Conservation (phyloP, 306 rosid species). For the Castanopsis chinensis region DNA sequence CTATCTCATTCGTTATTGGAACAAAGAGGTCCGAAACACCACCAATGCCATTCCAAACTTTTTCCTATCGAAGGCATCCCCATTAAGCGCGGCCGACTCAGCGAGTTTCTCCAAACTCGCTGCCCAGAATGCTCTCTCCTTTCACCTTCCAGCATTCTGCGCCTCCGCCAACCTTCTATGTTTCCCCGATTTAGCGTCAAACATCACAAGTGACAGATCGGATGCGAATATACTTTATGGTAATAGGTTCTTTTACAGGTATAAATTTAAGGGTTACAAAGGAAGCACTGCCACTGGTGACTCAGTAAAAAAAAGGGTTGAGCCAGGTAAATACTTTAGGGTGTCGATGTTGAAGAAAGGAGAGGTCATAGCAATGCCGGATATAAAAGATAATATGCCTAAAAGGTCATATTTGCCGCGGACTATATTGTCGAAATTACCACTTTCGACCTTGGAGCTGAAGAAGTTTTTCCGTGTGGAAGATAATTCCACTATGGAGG, state of each 20-base stretch:
- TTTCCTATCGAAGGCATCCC: constrained; percentile 72
- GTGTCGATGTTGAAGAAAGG: constrained; percentile 39
- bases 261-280: too few species aligned
- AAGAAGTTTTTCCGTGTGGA: constrained; percentile 31
- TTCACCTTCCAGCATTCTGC: constrained; percentile 76
- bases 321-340: constrained; percentile 42
- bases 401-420: constrained; percentile 45
- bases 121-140: constrained; percentile 39
- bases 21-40: constrained; percentile 76
- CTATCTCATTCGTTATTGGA: constrained; percentile 74
- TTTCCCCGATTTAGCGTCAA: constrained; percentile 57
- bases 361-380: constrained; percentile 45
- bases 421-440: constrained; percentile 31
- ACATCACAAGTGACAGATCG: neutral
- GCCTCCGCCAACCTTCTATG: constrained; percentile 84
- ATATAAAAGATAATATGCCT: constrained; percentile 43
- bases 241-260: too few species aligned
- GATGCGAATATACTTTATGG: too few species aligned
- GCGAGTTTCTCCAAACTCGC: constrained; percentile 70
- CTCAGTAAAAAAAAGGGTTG: constrained; percentile 34
- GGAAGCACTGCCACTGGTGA: too few species aligned
- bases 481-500: constrained; percentile 22
- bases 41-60: constrained; percentile 45
- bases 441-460: constrained; percentile 19
- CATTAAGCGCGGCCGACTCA: constrained; percentile 56